Evolutionary conservation across 139 green algal species (phyloP), one percentile per base, ranked within the genome.

Genomic region (Micromonas commoda): DNA sequence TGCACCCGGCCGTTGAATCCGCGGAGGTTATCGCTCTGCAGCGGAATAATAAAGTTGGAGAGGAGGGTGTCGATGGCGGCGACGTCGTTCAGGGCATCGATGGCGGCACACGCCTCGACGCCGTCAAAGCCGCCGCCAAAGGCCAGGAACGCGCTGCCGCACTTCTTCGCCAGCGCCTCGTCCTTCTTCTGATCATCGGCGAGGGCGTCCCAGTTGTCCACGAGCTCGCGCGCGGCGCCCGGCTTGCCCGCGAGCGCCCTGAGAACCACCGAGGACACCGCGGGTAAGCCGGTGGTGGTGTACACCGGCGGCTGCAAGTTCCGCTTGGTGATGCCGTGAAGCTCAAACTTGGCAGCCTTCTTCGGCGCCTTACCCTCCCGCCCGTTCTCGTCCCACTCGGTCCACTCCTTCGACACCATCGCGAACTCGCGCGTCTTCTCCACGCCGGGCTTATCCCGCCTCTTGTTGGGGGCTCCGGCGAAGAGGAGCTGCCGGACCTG

Each of bases 51-150:
- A 88, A 99, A 99, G 72, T 91, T 92, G 33, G 76, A 88, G 2
- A 98, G 88, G 80, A 98, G 88, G 65, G 94, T 98, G 64, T 98
- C 92, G 72, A 99, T 98, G 28, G 92, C 90, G 0, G 83, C 84
- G 31, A 92, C 45, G 39, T 85, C 77, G 29, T 66, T 67, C 33
- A 87, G 29, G 29, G 79, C 80, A 13, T 81, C 76, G 19, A 88
- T 73, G 4, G 90, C 91, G 26, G 83, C 84, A 78, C 94, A 98
- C 16, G 94, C 94, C 33, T 83, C 60, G 75, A 94, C 82, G 13
- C 94, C 94, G 61, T 88, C 84, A 21, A 38, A 37, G 4, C 85
- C 85, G 1, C 85, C 88, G 0, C 85, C 87, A 71, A 97, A 95
- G 1, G 86, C 85, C 0, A 84, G 80, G 81, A 93, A 97, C 28